A percentile compares a stretch with the other conserved stretches of the same genome.
Conservation (phyloP, 2,329 filamentous ascomycete species). For the Pseudocercospora vitis region DNA sequence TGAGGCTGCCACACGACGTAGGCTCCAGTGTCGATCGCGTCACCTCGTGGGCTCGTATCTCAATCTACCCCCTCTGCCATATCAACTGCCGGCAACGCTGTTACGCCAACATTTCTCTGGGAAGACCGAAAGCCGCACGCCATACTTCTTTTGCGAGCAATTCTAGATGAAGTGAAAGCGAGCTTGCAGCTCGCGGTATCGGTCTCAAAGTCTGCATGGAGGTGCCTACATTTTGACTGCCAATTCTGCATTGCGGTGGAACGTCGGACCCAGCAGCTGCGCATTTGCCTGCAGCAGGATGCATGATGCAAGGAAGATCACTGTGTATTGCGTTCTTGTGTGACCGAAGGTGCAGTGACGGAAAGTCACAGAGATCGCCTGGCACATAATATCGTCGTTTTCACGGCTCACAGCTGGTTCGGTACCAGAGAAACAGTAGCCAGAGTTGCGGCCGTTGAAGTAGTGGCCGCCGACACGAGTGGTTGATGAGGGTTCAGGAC, state of each 20-base stretch:
- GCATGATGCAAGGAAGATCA: background rate
- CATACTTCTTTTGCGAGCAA: background rate
- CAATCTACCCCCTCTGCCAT: background rate
- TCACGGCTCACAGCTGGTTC: background rate
- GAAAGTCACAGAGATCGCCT: background rate
- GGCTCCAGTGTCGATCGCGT: background rate
- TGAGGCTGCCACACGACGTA: slow-evolving; percentile 1
- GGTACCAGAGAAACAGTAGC: too few relatives aligned
- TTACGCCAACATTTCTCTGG: background rate
- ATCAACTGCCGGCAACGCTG: background rate
- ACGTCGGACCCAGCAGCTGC: background rate
- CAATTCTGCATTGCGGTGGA: background rate
- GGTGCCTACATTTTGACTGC: background rate
- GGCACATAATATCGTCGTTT: background rate
- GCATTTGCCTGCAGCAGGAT: background rate
- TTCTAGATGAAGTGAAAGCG: background rate
- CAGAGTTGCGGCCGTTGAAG: too few relatives aligned
- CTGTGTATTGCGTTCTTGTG: background rate
- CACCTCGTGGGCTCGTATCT: background rate
- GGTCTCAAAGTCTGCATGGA: background rate
- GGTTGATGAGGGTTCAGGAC: too few relatives aligned
- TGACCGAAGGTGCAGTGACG: background rate
- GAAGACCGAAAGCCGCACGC: background rate
- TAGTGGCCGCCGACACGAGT: background rate
- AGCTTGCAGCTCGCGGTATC: background rate